Evolutionary conservation across 768 basidiomycete genomes (phyloP).

Genomic region (Lentinula raphanica): DNA sequence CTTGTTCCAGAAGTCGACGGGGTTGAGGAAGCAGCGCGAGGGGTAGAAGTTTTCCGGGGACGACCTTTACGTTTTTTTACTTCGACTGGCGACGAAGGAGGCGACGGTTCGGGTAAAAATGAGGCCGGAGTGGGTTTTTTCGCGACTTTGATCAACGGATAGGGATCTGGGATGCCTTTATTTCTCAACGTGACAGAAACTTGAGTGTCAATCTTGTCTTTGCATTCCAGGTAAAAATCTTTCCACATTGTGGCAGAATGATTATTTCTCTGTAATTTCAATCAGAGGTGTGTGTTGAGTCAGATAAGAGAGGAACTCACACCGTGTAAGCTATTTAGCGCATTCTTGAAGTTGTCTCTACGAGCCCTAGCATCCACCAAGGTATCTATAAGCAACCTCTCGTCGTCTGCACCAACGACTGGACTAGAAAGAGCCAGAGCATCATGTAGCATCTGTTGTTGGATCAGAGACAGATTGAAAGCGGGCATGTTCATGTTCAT

Average conservation of each 20-base stretch:
- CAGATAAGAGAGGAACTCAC: slow-evolving; percentile 32
- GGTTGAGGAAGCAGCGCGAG: neutral
- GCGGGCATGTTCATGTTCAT: slow-evolving; percentile 23
- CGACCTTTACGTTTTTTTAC: slow-evolving; percentile 20
- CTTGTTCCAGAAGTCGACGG: neutral
- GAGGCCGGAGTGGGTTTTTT: slow-evolving; percentile 37
- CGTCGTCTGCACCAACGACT: slow-evolving; percentile 48
- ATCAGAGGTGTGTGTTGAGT: slow-evolving; percentile 1
- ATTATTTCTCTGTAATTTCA: slow-evolving; percentile 33
- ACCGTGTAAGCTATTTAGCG: slow-evolving; percentile 62
- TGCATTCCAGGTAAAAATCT: slow-evolving; percentile 74
- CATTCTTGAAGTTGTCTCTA: slow-evolving; percentile 54
- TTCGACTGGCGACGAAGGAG: slow-evolving; percentile 17
- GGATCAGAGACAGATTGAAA: slow-evolving; percentile 39
- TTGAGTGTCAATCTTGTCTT: slow-evolving; percentile 48
- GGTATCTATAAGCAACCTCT: slow-evolving; percentile 50
- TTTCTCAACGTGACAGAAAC: slow-evolving; percentile 22
- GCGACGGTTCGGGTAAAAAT: slow-evolving; percentile 30
- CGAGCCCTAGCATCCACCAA: slow-evolving; percentile 34
- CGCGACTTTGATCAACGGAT: slow-evolving; percentile 22
- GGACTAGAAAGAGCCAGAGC: slow-evolving; percentile 49
- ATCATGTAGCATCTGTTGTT: slow-evolving; percentile 54
- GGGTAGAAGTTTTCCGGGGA: slow-evolving; percentile 17
- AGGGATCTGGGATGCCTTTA: slow-evolving; percentile 21
- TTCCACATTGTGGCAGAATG: slow-evolving; percentile 68